phyloP scores from a whole-genome alignment of 2,329 filamentous ascomycete species.

The Botrytis elliptica region DNA sequence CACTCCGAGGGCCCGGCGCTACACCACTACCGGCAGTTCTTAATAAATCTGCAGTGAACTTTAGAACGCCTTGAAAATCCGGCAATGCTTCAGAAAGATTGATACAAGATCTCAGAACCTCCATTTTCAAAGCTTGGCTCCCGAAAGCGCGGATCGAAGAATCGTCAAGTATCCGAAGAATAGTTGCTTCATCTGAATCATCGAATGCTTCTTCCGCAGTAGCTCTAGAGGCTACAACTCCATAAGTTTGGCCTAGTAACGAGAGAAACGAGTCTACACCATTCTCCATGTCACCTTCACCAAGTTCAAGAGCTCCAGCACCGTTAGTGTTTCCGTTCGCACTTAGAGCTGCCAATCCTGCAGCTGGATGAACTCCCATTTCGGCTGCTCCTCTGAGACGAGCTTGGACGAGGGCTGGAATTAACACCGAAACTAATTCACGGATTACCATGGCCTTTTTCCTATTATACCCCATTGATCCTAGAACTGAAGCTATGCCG shows the following conservation, averaged over 20 bases:
- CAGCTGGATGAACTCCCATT: slow-evolving; percentile 90
- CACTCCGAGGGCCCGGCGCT: slow-evolving; percentile 67
- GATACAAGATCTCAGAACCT: slow-evolving; percentile 85
- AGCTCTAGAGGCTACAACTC: slow-evolving; percentile 48
- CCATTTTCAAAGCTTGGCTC: slow-evolving; percentile 75
- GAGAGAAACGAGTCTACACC: slow-evolving; percentile 64
- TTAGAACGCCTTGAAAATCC: slow-evolving; percentile 85
- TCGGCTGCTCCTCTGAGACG: slow-evolving; percentile 93
- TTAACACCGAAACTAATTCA: slow-evolving; percentile 79
- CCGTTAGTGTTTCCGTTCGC: slow-evolving; percentile 50
- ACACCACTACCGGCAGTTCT: slow-evolving; percentile 78
- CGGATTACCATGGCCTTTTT: slow-evolving; percentile 90
- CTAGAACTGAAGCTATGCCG: slow-evolving; percentile 84
- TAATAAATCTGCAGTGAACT: slow-evolving; percentile 80
- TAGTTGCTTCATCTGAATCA: slow-evolving; percentile 53
- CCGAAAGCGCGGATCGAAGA: slow-evolving; percentile 67
- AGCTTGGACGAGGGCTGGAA: slow-evolving; percentile 83
- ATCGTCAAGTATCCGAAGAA: slow-evolving; percentile 60
- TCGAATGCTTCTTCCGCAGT: slow-evolving; percentile 30
- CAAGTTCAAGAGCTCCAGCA: slow-evolving; percentile 57
- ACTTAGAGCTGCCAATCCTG: slow-evolving; percentile 72
- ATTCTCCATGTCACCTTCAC: slow-evolving; percentile 63
- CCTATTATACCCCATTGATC: slow-evolving; percentile 73
- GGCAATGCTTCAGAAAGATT: slow-evolving; percentile 92
- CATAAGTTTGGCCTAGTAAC: slow-evolving; percentile 61